phyloP scores from a whole-genome alignment of 495 filamentous ascomycete genomes.

The Pseudotulostoma volvatum region DNA sequence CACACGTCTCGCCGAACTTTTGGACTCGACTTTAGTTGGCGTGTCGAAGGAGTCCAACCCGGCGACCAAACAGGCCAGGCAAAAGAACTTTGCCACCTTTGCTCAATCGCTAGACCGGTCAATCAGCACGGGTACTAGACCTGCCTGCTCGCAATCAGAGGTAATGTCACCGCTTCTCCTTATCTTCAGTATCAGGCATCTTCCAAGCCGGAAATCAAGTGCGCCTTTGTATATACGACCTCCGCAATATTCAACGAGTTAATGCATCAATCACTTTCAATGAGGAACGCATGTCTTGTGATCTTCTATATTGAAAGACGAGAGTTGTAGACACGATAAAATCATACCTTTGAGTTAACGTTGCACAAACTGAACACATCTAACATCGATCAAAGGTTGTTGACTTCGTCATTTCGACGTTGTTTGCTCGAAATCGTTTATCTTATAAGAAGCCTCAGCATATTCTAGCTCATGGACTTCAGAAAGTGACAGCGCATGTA shows the following conservation, averaged over 20 bases:
- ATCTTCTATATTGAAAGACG: no score
- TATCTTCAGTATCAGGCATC: no score
- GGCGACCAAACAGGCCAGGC: slow-evolving; percentile 22
- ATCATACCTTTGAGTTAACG: no score
- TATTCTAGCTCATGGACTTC: slow-evolving; percentile 65
- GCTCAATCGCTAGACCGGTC: slow-evolving; percentile 39
- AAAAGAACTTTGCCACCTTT: slow-evolving; percentile 46
- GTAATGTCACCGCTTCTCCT: slow-evolving; percentile 21
- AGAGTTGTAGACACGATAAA: no score
- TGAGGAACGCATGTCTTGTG: no score
- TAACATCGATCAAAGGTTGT: slow-evolving; percentile 44
- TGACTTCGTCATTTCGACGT: slow-evolving; percentile 60
- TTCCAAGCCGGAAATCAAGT: no score
- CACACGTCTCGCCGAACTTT: slow-evolving; percentile 32
- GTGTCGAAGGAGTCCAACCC: slow-evolving; percentile 19
- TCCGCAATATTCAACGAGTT: no score
- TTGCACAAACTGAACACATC: slow-evolving; percentile 1
- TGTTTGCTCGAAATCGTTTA: slow-evolving; percentile 45
- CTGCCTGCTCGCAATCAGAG: slow-evolving; percentile 39
- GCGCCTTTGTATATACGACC: no score
- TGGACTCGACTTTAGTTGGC: slow-evolving; percentile 57
- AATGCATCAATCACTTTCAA: no score
- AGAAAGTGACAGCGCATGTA: slow-evolving; percentile 20
- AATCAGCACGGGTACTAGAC: slow-evolving; percentile 21
- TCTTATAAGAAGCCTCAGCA: slow-evolving; percentile 43